Base-by-base conservation (phyloP, 1,284 basidiomycete species). In the Meira miltonrushii region DNA sequence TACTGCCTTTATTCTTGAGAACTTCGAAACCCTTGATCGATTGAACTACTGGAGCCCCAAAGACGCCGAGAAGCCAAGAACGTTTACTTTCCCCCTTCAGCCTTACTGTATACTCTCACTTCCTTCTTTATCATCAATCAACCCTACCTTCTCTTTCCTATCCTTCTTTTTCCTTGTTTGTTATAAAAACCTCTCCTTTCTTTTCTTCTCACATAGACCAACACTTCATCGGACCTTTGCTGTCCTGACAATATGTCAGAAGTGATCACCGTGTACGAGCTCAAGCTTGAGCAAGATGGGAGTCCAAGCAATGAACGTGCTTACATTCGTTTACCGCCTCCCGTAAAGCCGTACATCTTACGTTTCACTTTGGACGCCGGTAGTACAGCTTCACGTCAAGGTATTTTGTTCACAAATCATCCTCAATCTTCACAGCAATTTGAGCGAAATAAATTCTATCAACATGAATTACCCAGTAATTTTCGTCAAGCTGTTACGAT, bases 371-470 rank as follows among this genome's bases (percentile, higher is more conserved):
- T 74, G 54, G 69, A 74, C 12, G 67, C 72, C 3, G 72, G 72
- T 23, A 59, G 60, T 8, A 47, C 53, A 8, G 71, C 71, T 2
- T 71, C 68, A 12, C 63, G 60, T 37, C 55, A 72, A 4, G 71
- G 68, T 23, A 39, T 38, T 23, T 63, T 74, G 8, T 71, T 58
- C 61, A 69, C 72, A 19, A 73, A 72, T 60, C 71, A 65, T 43
- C 72, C 72, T 1, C 44, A 43, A 15, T 46, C 54, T 49, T 63
- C 92, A 15, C 89, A 89, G 28, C 81, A 79, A 53, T 98, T 96
- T 75, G 83, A 86, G 58, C 85, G 94, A 23, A 85, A 87, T 64
- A 83, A 80, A 44, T 92, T 90, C 78, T 82, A 85, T 9, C 84
- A 91, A 78, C 83, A 88, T 74, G 86, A 82, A 93, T 92, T 78